A percentile compares a stretch with the other conserved stretches of the same genome.
Evolutionary conservation across 306 rosid species (phyloP).

Genomic region (Prunus salicina): DNA sequence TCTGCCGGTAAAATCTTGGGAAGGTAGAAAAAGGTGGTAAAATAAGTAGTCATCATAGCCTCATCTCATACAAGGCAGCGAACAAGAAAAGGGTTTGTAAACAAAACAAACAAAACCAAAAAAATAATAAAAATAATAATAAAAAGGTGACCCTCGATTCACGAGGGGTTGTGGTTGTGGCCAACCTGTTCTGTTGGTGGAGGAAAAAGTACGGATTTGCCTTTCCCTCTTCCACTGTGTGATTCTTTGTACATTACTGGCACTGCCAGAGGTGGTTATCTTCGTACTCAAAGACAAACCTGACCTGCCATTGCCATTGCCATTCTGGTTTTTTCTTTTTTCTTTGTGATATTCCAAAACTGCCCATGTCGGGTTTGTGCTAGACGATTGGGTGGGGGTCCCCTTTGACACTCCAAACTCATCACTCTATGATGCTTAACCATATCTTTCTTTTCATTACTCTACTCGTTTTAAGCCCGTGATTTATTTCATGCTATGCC

Average conservation of each 20-base stretch:
- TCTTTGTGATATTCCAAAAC: slow-evolving; percentile 19
- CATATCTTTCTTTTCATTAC: neutral
- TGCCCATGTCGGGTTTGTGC: slow-evolving; percentile 24
- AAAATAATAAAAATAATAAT: too few relatives aligned
- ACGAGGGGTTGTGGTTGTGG: slow-evolving; percentile 50
- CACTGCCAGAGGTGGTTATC: slow-evolving; percentile 82
- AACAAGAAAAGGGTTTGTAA: neutral
- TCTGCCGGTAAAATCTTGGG: slow-evolving; percentile 30
- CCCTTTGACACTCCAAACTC: neutral
- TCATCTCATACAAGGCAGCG: slow-evolving; percentile 44
- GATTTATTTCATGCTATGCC: neutral
- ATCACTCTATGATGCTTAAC: slow-evolving; percentile 15
- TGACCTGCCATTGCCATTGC: slow-evolving; percentile 17
- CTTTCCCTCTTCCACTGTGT: slow-evolving; percentile 24
- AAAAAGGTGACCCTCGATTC: slow-evolving; percentile 56
- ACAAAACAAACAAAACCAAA: neutral
- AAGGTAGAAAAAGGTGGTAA: slow-evolving; percentile 29
- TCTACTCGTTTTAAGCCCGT: slow-evolving; percentile 8
- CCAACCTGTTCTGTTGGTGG: neutral
- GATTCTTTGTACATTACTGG: slow-evolving; percentile 48
- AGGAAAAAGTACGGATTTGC: slow-evolving; percentile 44
- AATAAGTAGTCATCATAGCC: slow-evolving; percentile 20
- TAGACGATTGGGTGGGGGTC: neutral
- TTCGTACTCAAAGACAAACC: slow-evolving; percentile 64
- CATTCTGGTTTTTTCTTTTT: neutral